Evolutionary conservation across 1,284 basidiomycete genomes (phyloP), one percentile per base, ranked within the genome.

Genomic region (Trichosporon faecale): DNA sequence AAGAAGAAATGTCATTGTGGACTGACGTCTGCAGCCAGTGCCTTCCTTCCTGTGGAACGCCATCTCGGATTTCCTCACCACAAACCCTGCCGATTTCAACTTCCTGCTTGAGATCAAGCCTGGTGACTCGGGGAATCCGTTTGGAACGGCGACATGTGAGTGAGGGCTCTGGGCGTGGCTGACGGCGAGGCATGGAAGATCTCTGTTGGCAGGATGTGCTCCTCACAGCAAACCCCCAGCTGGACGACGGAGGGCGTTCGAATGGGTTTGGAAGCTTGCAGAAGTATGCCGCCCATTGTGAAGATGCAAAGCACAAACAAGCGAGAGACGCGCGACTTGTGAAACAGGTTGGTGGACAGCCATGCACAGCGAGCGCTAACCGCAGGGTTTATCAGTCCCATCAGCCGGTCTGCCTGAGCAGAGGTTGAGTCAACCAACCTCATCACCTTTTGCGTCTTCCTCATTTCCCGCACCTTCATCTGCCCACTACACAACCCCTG

Each of bases 61-160:
- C 8, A 67, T 81, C 7, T 46, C 44, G 1, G 63, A 70, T 21
- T 76, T 78, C 64, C 55, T 77, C 3, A 66, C 69, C 2, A 46
- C 27, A n/a, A 73, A 70, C 63, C 79, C 79, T 0, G 68, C 75
- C 18, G 80, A 82, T 61, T 67, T 70, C 44, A 76, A 81, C 68
- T 81, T 81, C 64, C 74, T 80, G 23, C 64, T 80, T 23, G 81
- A 82, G 70, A 67, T 79, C 11, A 31, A 66, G 7, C 78, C 78
- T 2, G 81, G 79, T 2, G 77, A 76, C 66, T 79, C 79, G 0
- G 81, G 79, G 1, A 77, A 76, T 66, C 80, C 79, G 0, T 81
- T 77, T 69, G 81, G 80, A 0, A 66, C 74, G 0, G 72, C 78
- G 3, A 81, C 79, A 21, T 82, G 81, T 81, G 70, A 74, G 79